Base-by-base conservation (phyloP, 2,329 filamentous ascomycete species). In the Harringtonia lauricola region DNA sequence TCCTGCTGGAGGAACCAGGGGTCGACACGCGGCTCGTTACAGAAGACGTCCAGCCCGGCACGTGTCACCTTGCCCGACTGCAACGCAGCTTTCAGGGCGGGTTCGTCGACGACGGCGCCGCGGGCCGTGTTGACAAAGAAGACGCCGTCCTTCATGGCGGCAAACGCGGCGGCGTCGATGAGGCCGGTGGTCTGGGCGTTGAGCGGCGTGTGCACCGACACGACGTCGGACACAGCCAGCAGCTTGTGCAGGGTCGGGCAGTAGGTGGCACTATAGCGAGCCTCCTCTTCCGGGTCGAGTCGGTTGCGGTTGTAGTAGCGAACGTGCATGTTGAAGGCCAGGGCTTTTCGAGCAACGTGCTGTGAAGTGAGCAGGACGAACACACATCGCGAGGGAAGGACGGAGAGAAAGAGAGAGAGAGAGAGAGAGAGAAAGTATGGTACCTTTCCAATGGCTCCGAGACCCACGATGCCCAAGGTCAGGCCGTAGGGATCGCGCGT, bases 1-100 rank as follows among this genome's bases (percentile, higher is more conserved):
- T 46, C 38, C 15, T 31, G 29, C 10, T n/a, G 2, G 13, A 44
- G 31, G 28, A 76, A 68, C 61, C 76, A 76, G 49, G 70, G 65
- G 53, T 90, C 76, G 74, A 71, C 71, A 55, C 69, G 70, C 7
- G 76, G 61, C 54, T 68, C 57, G 39, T 64, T 34, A 21, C 39
- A 42, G 15, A 45, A 36, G 14, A 44, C 42, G 37, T 44, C 42
- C 8, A 44, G 65, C 47, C 72, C 72, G 4, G 74, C 72, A 41
- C 72, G 65, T 2, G 65, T 67, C 13, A 76, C 34, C 33, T 45
- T 45, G 10, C 43, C 43, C 10, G 43, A 45, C 34, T 30, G 8
- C 18, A 45, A 28, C 8, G 39, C 42, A 4, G 14, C 41, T 12
- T 37, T 47, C 19, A 47, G 30, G 8, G 41, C 45, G 4, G 31